Base-by-base conservation (phyloP, 805 yeast species). In the Vanderwaltozyma polyspora region DNA sequence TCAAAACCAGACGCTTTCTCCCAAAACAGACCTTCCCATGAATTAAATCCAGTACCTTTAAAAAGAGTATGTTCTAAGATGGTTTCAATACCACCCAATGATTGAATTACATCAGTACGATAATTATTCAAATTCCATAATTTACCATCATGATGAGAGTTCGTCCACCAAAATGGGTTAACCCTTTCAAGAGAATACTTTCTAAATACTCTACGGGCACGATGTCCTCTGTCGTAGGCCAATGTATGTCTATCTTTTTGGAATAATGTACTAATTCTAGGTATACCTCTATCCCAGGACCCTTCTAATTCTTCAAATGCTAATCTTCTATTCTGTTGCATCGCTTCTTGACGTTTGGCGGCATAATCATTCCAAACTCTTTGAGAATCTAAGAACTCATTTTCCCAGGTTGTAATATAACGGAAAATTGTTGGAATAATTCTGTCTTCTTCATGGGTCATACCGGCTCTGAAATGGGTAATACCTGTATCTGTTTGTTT, bases 11-110 rank as follows among this genome's bases (percentile, higher is more conserved):
- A 78, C 0, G 94, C 94, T 54, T 87, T 87, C 52, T 91, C 98
- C 99, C 99, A 91, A 59, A 91, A 91, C 18, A 91, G 64, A 4
- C 98, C 97, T 62, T 91, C 99, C 98, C 98, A 91, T 7, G 93
- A 82, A 46, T 82, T 94, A 52, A 91, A 91, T 0, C 98, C 99
- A 1, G 99, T 91, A 10, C 94, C 99, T 53, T 82, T 85, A 65
- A 91, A 91, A 30, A 91, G 60, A 0, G 97, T 86, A 49, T 91
- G 99, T 50, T 89, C 97, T 40, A 91, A 59, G 52, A 91, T 91
- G 0, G 97, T 85, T 49, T 89, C 96, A 38, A 91, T 82, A 33
- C 99, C 99, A 31, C 99, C 99, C 3, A 91, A 67, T 0, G 97
- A 94, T 58, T 91, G 96, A 29, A 91, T 87, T 3, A 91, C 95